These are phyloP conservation scores for Vishniacozyma victoriae DNA, from an alignment of 768 basidiomycete species.

Conservation along the genomic window DNA sequence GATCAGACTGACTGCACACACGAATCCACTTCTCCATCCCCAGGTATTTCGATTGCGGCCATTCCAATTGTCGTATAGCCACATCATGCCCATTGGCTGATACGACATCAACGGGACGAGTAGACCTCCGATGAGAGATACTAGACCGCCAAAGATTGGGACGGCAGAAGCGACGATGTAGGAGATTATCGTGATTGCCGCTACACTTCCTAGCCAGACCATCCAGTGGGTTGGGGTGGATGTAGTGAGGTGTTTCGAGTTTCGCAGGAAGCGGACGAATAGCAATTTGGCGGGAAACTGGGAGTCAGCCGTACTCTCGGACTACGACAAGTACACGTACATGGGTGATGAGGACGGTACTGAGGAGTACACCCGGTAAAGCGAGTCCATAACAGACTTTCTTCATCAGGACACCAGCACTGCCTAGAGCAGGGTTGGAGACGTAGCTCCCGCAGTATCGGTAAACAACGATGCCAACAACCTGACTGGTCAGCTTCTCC, in stretches of 20 bases:
- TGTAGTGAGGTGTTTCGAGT: constrained; percentile 21
- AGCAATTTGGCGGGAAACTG: constrained; percentile 13
- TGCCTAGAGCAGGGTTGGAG: constrained; percentile 40
- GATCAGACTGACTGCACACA: constrained; percentile 2
- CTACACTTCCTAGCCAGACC: constrained; percentile 33
- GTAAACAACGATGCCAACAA: constrained; percentile 26
- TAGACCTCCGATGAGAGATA: constrained; percentile 31
- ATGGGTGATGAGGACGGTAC: constrained; percentile 26
- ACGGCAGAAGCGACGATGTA: constrained; percentile 39
- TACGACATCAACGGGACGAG: constrained; percentile 35
- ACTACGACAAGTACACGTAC: constrained; percentile 10
- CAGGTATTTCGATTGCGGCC: not conserved
- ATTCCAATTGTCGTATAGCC: constrained; percentile 32
- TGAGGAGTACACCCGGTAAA: constrained; percentile 25
- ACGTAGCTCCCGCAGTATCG: constrained; percentile 36
- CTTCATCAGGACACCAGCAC: constrained; percentile 34
- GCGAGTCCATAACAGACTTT: constrained; percentile 36
- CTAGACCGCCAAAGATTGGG: constrained; percentile 37
- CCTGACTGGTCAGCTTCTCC: not conserved
- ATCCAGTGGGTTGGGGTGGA: constrained; percentile 27
- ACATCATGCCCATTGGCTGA: constrained; percentile 33
- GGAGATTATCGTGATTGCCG: constrained; percentile 24
- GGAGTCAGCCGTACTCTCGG: no score
- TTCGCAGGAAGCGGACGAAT: constrained; percentile 35
- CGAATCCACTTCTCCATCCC: not conserved